These are phyloP conservation scores for Neonothopanus nambi DNA, from an alignment of 1,284 basidiomycete species.

Conservation along the genomic window DNA sequence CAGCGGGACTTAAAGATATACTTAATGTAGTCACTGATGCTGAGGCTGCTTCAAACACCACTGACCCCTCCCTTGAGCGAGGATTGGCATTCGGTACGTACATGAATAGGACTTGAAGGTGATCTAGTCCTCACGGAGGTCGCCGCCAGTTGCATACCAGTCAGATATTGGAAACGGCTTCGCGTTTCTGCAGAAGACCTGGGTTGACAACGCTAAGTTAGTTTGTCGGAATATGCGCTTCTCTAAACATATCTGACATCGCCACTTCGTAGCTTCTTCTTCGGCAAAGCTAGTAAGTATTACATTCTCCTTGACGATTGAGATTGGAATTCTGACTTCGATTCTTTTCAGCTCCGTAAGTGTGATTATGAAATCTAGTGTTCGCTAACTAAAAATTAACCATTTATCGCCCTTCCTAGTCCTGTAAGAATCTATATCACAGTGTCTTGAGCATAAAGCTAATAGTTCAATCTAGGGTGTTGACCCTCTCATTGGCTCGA, in stretches of 20 bases:
- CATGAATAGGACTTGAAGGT: neutral
- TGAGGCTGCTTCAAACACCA: slow-evolving; percentile 18
- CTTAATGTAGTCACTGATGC: slow-evolving; percentile 16
- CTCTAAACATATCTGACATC: slow-evolving; percentile 6
- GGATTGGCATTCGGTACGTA: slow-evolving; percentile 29
- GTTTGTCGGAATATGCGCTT: neutral
- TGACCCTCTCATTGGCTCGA: slow-evolving; percentile 26
- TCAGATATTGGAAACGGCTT: slow-evolving; percentile 27
- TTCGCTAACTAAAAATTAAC: neutral
- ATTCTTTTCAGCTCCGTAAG: slow-evolving; percentile 5
- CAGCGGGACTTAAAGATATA: neutral
- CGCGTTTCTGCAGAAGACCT: slow-evolving; percentile 30
- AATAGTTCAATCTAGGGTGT: slow-evolving; percentile 15
- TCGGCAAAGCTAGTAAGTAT: neutral
- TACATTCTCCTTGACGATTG: too few relatives aligned
- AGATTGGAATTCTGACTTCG: neutral
- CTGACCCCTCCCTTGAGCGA: slow-evolving; percentile 25
- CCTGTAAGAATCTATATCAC: neutral
- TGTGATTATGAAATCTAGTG: neutral
- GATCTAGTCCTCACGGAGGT: too few relatives aligned
- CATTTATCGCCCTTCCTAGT: neutral
- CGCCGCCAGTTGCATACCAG: slow-evolving; percentile 29
- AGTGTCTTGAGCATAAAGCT: slow-evolving; percentile 9
- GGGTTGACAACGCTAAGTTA: slow-evolving; percentile 28
- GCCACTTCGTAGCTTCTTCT: neutral